Evolutionary conservation across 768 basidiomycete species (phyloP), one percentile per base, ranked within the genome.

Genomic region (Xerocomus potaroensis): DNA sequence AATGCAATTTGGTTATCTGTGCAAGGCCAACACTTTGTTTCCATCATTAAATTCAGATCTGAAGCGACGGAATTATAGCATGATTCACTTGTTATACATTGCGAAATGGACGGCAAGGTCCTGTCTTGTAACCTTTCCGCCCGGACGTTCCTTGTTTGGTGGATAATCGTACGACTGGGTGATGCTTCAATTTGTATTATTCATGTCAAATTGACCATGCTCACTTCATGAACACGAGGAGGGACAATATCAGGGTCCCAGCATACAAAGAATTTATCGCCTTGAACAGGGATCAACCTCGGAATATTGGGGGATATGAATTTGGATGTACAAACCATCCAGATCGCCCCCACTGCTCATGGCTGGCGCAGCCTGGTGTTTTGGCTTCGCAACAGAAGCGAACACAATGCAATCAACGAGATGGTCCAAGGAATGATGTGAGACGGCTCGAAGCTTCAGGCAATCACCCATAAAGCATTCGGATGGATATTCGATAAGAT

Each of bases 271-370:
- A 78, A 84, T 50, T 80, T 75, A 51, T 85, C 83, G 8, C 82
- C 81, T 77, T 16, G 21, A 31, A 24, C 8, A 21, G 26, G 40
- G n/a, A n/a, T 49, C 14, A 18, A 14, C 18, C n/a, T 27, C 16
- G 2, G 21, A 21, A 23, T 12, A 6, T 18, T 6, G 16, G 35
- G 22, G 8, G 8, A 31, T 1, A 16, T 15, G 3, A 16, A 33
- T n/a, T 22, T 8, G 3, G 4, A 11, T 10, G 12, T 15, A 42
- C 57, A 50, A 43, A 77, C 74, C 77, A 60, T 82, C 81, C 15
- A 83, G 67, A 57, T 83, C 81, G 15, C 82, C 82, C 8, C 83
- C 83, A 39, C 81, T 83, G 35, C 78, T 81, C 81, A 85, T 84
- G 0, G 81, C 76, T 6, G 83, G 81, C 8, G 83, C 81, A 12